phyloP scores from a whole-genome alignment of 208 protist species.

The Porcisia hertigi region DNA sequence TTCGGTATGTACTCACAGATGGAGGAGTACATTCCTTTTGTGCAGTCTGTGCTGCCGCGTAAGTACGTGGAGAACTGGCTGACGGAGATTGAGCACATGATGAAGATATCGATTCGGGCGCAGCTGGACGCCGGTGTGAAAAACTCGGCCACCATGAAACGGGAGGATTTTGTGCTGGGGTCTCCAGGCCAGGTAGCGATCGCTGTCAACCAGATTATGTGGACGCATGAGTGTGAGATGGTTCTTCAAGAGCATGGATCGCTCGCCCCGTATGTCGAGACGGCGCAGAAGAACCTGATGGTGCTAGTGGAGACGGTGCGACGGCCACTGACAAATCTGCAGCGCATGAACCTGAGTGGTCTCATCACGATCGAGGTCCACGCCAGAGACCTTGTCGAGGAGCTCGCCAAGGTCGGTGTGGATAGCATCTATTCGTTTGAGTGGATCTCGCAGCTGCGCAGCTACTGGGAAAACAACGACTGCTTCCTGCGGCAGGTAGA shows the following conservation, averaged over 20 bases:
- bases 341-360: slow-evolving; percentile 93
- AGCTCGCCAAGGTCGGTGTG: slow-evolving; percentile 86
- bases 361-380: slow-evolving; percentile 97
- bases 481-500: slow-evolving; percentile 92
- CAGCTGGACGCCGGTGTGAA: slow-evolving; percentile 87
- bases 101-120: slow-evolving; percentile 92
- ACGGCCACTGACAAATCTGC: slow-evolving; percentile 83
- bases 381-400: slow-evolving; percentile 93
- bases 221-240: slow-evolving; percentile 93
- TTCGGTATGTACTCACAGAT: slow-evolving; percentile 95
- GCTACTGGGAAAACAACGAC: slow-evolving; percentile 96
- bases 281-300: slow-evolving; percentile 88
- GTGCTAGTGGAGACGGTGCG: slow-evolving; percentile 89
- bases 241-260: slow-evolving; percentile 83
- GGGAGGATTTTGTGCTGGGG: slow-evolving; percentile 82
- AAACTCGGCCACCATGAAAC: slow-evolving; percentile 65
- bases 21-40: slow-evolving; percentile 95
- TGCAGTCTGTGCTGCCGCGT: slow-evolving; percentile 90
- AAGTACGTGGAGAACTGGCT: slow-evolving; percentile 98
- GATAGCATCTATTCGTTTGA: slow-evolving; percentile 92
- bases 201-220: slow-evolving; percentile 93
- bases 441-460: slow-evolving; percentile 96
- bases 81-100: slow-evolving; percentile 95
- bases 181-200: slow-evolving; percentile 93
- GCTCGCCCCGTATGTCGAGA: slow-evolving; percentile 79